Conservation (phyloP, 108 stramenopile species). For the Skeletonema marinoi region DNA sequence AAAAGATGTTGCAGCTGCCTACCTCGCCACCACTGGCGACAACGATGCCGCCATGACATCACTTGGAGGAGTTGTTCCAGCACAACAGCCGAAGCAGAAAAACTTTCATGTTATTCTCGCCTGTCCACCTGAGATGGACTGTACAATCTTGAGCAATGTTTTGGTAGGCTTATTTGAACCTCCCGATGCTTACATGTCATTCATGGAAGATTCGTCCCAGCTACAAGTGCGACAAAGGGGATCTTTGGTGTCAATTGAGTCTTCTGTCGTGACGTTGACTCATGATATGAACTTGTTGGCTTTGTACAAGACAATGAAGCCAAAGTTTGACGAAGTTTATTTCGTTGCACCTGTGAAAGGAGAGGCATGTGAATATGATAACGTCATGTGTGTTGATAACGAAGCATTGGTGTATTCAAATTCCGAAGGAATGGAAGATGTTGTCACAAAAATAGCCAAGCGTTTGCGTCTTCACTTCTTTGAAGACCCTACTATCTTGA, state of each 20-base stretch:
- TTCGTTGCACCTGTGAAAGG: neutral
- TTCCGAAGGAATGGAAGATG: neutral
- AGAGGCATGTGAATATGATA: neutral
- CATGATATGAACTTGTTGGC: neutral
- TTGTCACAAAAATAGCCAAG: neutral
- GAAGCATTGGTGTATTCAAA: neutral
- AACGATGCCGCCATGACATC: neutral
- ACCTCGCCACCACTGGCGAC: neutral
- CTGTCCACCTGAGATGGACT: conserved; percentile 10
- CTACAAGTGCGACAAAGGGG: neutral
- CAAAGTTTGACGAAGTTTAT: neutral
- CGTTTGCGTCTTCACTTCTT: neutral
- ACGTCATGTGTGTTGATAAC: neutral
- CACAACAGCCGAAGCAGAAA: neutral
- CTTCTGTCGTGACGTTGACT: neutral
- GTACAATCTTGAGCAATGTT: conserved; percentile 21
- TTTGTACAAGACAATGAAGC: neutral
- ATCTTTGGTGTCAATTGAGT: neutral
- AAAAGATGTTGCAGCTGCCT: conserved; percentile 15
- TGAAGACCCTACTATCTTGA: neutral
- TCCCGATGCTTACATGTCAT: conserved; percentile 7
- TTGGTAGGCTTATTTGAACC: conserved; percentile 34
- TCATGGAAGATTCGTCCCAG: conserved; percentile 2
- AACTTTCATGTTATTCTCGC: conserved; percentile 18
- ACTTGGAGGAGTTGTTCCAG: neutral